Conservation (phyloP, 2,329 filamentous ascomycete genomes). For the Paecilomyces dactylethromorphus region DNA sequence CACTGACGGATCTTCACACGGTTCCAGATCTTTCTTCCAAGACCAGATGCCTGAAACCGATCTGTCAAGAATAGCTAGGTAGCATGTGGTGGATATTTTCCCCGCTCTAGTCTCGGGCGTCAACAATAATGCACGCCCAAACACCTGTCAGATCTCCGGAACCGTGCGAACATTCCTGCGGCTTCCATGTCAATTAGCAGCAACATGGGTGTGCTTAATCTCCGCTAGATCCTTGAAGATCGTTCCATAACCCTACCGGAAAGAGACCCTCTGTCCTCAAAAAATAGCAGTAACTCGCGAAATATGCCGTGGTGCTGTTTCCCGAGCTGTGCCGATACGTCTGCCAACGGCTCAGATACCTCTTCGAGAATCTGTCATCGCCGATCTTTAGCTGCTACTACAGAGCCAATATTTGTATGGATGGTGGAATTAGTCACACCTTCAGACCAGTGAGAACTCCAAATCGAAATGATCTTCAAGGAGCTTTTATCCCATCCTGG, state of each 20-base stretch:
- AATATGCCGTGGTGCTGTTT: background rate
- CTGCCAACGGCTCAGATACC: background rate
- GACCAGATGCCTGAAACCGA: background rate
- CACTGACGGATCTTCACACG: background rate
- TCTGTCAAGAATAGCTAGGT: background rate
- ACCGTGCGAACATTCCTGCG: background rate
- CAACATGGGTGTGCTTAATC: background rate
- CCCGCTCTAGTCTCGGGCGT: background rate
- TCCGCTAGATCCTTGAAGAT: background rate
- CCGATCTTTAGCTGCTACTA: background rate
- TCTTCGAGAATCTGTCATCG: background rate
- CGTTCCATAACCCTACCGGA: background rate
- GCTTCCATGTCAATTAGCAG: background rate
- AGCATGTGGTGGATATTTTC: background rate
- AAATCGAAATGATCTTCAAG: background rate
- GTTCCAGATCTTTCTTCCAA: background rate
- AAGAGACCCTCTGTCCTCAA: background rate
- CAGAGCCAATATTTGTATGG: background rate
- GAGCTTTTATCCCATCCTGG: background rate
- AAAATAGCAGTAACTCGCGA: background rate
- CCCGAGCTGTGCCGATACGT: background rate
- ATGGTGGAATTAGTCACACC: background rate
- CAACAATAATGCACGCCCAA: background rate
- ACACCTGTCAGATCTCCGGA: background rate
- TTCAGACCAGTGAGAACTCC: background rate